These are phyloP conservation scores for Puccinia horiana DNA, from an alignment of 1,284 basidiomycete genomes.

Conservation along the genomic window DNA sequence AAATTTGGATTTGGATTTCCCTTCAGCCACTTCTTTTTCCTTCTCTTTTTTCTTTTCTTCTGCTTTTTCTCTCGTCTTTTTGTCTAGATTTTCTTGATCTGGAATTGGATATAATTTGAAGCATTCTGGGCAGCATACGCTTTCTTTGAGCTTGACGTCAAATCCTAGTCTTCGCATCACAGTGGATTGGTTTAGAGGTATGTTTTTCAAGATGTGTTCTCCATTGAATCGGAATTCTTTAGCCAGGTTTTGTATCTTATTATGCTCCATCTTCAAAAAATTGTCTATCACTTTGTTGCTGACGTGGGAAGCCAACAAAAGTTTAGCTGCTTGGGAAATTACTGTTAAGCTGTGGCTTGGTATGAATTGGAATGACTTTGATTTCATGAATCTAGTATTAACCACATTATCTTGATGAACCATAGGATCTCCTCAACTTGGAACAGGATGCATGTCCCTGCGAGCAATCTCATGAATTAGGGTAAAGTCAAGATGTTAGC, in stretches of 20 bases:
- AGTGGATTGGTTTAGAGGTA: background rate
- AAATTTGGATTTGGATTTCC: too few relatives aligned
- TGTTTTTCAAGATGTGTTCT: background rate
- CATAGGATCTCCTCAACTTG: too few relatives aligned
- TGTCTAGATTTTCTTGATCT: background rate
- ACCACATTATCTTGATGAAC: too few relatives aligned
- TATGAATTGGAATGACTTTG: background rate
- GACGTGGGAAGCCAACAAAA: background rate
- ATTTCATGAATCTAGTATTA: background rate
- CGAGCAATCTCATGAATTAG: too few relatives aligned
- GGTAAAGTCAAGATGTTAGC: too few relatives aligned
- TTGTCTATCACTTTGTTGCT: background rate
- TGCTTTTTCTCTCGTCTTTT: too few relatives aligned
- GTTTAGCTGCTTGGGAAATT: background rate
- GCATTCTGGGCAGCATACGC: background rate
- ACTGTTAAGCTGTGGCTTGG: background rate
- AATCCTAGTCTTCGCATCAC: background rate
- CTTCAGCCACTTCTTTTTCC: too few relatives aligned
- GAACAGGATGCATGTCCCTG: too few relatives aligned
- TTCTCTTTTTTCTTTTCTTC: too few relatives aligned
- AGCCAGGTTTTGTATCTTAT: background rate
- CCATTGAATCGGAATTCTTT: background rate
- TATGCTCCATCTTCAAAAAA: background rate
- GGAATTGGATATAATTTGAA: background rate
- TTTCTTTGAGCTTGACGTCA: background rate